Evolutionary conservation across 768 basidiomycete species (phyloP).

Genomic region (Peribolospora baueri): DNA sequence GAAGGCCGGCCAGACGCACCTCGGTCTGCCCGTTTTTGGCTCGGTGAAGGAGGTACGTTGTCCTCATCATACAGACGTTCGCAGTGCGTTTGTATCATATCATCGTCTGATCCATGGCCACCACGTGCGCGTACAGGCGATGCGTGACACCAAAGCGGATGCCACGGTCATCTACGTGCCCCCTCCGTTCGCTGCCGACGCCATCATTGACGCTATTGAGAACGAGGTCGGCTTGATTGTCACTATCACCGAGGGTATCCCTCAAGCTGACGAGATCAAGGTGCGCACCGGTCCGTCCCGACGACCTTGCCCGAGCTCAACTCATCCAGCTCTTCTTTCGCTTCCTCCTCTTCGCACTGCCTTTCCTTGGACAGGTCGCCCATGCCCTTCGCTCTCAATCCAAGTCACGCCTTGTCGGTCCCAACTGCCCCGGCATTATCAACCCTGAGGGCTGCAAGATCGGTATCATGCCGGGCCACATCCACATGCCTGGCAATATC

Average conservation of each 20-base stretch:
- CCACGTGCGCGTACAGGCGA: constrained; percentile 34
- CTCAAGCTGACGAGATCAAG: constrained; percentile 85
- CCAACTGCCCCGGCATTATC: constrained; percentile 96
- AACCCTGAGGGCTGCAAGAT: constrained; percentile 92
- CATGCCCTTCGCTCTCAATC: constrained; percentile 84
- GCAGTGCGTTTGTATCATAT: neutral
- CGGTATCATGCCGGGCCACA: constrained; percentile 90
- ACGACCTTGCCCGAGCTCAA: no score
- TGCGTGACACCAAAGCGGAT: constrained; percentile 60
- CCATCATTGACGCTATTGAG: constrained; percentile 96
- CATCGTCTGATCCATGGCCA: neutral
- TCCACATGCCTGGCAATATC: constrained; percentile 87
- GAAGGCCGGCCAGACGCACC: constrained; percentile 86
- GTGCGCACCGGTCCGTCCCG: constrained; percentile 22
- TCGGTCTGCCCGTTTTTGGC: constrained; percentile 84
- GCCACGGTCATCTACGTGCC: constrained; percentile 94
- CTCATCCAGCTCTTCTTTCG: no score
- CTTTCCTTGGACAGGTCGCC: constrained; percentile 38
- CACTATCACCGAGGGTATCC: constrained; percentile 95
- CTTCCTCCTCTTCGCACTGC: neutral
- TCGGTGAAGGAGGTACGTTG: constrained; percentile 56
- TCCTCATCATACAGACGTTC: neutral
- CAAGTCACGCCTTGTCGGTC: constrained; percentile 84
- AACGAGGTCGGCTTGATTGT: constrained; percentile 94
- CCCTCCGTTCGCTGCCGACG: constrained; percentile 83